phyloP scores from a whole-genome alignment of 2,329 filamentous ascomycete species.

The Xylaria sp. region DNA sequence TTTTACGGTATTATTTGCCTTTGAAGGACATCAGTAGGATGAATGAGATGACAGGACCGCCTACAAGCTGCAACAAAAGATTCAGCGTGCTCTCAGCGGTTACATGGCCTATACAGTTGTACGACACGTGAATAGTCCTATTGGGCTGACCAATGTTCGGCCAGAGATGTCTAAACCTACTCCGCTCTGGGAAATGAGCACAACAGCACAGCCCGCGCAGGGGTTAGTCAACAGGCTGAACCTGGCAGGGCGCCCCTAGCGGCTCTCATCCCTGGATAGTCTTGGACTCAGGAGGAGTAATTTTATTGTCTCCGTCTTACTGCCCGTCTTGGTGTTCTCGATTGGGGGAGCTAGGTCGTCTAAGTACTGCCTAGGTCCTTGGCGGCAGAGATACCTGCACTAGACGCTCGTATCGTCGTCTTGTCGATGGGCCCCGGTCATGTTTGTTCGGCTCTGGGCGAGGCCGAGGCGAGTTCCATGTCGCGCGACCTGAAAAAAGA shows the following conservation, averaged over 20 bases:
- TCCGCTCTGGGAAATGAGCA: conserved; percentile 35
- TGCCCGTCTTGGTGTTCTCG: conserved; percentile 20
- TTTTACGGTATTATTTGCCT: not conserved
- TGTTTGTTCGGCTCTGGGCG: conserved; percentile 16
- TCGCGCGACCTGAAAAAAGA: conserved; percentile 31
- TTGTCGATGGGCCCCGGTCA: conserved; percentile 21
- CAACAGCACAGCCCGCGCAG: conserved; percentile 33
- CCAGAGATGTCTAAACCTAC: conserved; percentile 1
- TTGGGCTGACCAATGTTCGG: conserved; percentile 25
- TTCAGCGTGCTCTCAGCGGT: not conserved
- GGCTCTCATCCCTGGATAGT: conserved; percentile 4
- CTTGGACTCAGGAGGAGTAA: conserved; percentile 24
- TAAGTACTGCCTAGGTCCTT: conserved; percentile 8
- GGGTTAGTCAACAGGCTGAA: conserved; percentile 16
- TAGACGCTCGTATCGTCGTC: conserved; percentile 29
- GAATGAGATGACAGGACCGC: conserved; percentile 14
- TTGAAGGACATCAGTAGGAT: not conserved
- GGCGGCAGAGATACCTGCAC: conserved; percentile 13
- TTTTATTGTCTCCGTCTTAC: conserved; percentile 32
- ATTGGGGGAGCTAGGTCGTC: conserved; percentile 17
- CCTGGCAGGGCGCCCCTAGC: conserved; percentile 2
- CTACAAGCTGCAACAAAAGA: conserved; percentile 1
- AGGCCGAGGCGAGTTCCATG: conserved; percentile 29
- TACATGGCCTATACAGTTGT: conserved; percentile 13
- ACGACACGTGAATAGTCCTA: conserved; percentile 9